Evolutionary conservation across 2,329 filamentous ascomycete genomes (phyloP), one percentile per base, ranked within the genome.

Genomic region (Metarhizium anisopliae): DNA sequence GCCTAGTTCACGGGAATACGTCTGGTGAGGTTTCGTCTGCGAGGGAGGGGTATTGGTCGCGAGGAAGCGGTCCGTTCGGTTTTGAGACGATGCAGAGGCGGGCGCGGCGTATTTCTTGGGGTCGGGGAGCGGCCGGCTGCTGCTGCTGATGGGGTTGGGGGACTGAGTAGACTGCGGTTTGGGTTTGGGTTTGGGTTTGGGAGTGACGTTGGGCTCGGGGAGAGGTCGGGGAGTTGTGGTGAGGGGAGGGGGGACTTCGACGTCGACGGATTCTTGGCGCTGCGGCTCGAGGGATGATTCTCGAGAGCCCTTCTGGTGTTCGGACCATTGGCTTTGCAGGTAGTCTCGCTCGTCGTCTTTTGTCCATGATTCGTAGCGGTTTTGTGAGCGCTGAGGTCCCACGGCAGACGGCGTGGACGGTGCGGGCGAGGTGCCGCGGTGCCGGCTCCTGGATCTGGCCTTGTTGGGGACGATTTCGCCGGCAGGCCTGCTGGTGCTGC

Each of bases 271-370:
- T 20, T 53, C 35, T 49, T 47, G 29, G 14, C 30, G 18, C 14
- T 10, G 38, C 2, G 18, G 11, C 52, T 55, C 51, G n/a, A 60
- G 58, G 50, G 64, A 64, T 32, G 64, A 62, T 25, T 66, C 64
- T 25, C 62, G 54, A 38, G 62, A 60, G 49, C 70, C 66, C 45
- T 71, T 69, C 56, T 73, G 74, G 35, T 77, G 71, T 42, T 74
- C 69, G 30, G 71, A 70, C 74, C 74, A 74, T 47, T 82, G 77
- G 50, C 81, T 80, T 30, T 79, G 79, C 16, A 88, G 72, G 49
- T 82, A 79, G 50, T 87, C 84, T 49, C 81, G 80, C 68, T 89
- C 85, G 61, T 85, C 82, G 60, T 85, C 81, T 55, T 72, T 71
- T 59, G 81, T 70, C 83, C 83, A 88, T 59, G 87, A 78, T 68